Evolutionary conservation across 2,329 filamentous ascomycete genomes (phyloP), one percentile per base, ranked within the genome.

Genomic region (Monascus ruber): DNA sequence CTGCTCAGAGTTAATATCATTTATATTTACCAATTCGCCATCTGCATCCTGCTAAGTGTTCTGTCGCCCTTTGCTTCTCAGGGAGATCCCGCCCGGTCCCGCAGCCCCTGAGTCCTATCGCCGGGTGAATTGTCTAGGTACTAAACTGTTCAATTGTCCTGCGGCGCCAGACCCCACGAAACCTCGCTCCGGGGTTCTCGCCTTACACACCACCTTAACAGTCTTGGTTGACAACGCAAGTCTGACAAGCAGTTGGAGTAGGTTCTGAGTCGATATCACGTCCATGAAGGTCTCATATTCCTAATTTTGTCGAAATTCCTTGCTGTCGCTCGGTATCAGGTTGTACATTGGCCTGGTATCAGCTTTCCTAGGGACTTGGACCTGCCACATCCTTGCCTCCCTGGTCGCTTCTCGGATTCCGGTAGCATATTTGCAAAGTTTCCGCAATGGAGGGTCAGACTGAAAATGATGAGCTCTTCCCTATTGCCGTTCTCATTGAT

Each of bases 401-500:
- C 46, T 46, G 35, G 44, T 52, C 39, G 32, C 46, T 43, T 40
- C 47, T 48, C 38, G 28, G 42, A 46, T 34, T 41, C 39, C 47
- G 47, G 50, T 46, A 51, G 46, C 39, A 48, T 44, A 45, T 36
- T 17, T 17, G 17, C 17, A 17, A 41, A 41, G 45, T 56, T 58
- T 64, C 69, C 76, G 75, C 66, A 66, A 96, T 96, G 89, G 86
- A 95, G 71, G 83, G 82, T 70, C 76, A 81, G 66, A 85, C 82
- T 69, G 80, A 89, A 73, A 93, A 83, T 67, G 91, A 98, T 71
- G 93, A 96, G 81, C 87, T 98, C 60, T 98, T 96, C 69, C 91
- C 91, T 65, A 98, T 98, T 74, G 91, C 93, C 62, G 91, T 98
- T 54, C 81, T 98, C 69, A 98, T 98, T 69, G 91, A 98, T 68